A percentile compares a stretch with the other conserved stretches of the same genome.
These are phyloP conservation scores for Monilinia aucupariae DNA, from an alignment of 2,329 filamentous ascomycete genomes.

Conservation along the genomic window DNA sequence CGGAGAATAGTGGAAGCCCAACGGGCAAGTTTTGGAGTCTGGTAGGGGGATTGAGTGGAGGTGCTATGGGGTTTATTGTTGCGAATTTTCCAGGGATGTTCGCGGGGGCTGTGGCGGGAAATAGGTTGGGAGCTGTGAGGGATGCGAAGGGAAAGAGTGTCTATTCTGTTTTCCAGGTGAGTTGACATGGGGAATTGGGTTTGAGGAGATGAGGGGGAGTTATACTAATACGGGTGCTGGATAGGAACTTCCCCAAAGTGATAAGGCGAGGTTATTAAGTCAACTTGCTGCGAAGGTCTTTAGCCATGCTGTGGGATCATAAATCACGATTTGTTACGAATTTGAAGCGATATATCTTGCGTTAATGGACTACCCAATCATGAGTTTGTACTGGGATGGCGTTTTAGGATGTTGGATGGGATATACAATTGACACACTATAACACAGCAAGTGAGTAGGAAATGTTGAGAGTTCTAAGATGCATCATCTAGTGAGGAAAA, in stretches of 20 bases:
- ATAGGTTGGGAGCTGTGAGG: conserved; percentile 80
- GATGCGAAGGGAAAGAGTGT: conserved; percentile 94
- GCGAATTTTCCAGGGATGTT: conserved; percentile 85
- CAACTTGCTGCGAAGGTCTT: conserved; percentile 64
- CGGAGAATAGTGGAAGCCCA: conserved; percentile 57
- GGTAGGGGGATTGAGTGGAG: conserved; percentile 79
- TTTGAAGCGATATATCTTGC: background rate
- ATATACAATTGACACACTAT: background rate
- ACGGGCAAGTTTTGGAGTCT: conserved; percentile 81
- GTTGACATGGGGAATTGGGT: background rate
- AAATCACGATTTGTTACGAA: background rate
- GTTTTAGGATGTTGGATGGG: background rate
- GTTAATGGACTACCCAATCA: background rate
- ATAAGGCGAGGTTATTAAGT: conserved; percentile 73
- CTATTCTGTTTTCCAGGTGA: conserved; percentile 62
- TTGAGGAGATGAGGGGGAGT: too few species aligned
- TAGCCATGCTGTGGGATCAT: conserved; percentile 62
- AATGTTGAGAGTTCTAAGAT: background rate
- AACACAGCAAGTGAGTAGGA: background rate
- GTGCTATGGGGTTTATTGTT: conserved; percentile 88
- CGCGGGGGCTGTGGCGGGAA: conserved; percentile 87
- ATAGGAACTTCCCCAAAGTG: conserved; percentile 69
- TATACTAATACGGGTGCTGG: background rate
- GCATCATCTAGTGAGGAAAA: background rate
- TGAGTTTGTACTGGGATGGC: background rate